Base-by-base conservation (phyloP, 495 filamentous ascomycete species). In the Mytilinidion resinicola region DNA sequence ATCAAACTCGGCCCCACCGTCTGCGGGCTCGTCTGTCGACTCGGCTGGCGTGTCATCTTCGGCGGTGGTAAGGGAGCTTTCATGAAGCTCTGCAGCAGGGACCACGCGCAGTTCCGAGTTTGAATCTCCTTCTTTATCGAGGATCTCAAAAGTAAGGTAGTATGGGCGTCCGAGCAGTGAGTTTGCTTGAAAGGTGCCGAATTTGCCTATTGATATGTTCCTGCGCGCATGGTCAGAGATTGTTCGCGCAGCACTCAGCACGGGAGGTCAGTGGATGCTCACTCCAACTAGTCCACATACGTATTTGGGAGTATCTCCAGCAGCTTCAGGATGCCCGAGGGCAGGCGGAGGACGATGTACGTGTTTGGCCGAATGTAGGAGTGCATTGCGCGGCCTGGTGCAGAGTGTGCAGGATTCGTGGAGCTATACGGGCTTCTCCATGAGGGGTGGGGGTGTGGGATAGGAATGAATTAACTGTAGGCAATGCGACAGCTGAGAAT, bases 121-220 rank as follows among this genome's bases (percentile, higher is more conserved):
- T 48, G 63, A 68, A 57, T 82, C 77, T 48, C 78, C 80, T 20
- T 71, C 68, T 57, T 80, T 79, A 63, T 96, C 90, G 49, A 86
- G 79, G 9, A 98, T 75, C 68, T 98, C 93, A 68, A 86, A 98
- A 7, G 90, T 96, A 47, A 93, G 76, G 73, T 96, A 80, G 72
- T 89, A 96, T 0, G 93, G 93, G 14, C 93, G 84, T 10, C 88
- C 87, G 38, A 98, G 78, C 36, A 98, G 81, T 15, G 88, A 80
- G 66, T 96, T 96, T 5, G 88, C 80, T 19, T 88, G 84, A 65
- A 97, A 96, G 2, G 79, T 79, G 52, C 95, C 93, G 67, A 88
- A 95, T 82, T 95, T 96, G 35, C 90, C 91, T 33, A 96, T 75
- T 11, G 84, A 88, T 49, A 96, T 86, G 25, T 80, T 85, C 17